These are phyloP conservation scores for Mycena galopus DNA, from an alignment of 768 basidiomycete genomes.

Conservation along the genomic window DNA sequence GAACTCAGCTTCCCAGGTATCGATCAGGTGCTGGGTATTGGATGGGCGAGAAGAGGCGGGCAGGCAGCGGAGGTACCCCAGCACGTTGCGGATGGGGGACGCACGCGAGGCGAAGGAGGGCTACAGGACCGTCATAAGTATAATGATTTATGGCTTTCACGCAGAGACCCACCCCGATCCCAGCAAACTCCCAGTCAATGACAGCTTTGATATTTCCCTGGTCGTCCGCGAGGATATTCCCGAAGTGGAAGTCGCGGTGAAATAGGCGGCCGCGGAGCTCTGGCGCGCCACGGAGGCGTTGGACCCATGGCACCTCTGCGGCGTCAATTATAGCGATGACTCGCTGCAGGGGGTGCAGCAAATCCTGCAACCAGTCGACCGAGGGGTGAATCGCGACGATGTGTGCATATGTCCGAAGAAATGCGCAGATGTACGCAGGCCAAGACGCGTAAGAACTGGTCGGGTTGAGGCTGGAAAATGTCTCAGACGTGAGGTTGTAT, in stretches of 20 bases:
- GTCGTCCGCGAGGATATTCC: constrained; percentile 30
- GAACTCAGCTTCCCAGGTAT: constrained; percentile 27
- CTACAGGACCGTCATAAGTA: background rate
- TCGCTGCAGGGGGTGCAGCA: constrained; percentile 19
- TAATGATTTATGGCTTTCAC: background rate
- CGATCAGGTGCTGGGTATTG: constrained; percentile 10
- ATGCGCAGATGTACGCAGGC: constrained; percentile 31
- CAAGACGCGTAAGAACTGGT: constrained; percentile 22
- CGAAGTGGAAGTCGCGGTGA: constrained; percentile 36
- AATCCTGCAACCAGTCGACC: constrained; percentile 12
- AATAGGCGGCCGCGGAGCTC: constrained; percentile 23
- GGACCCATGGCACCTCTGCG: constrained; percentile 15
- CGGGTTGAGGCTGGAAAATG: constrained; percentile 29
- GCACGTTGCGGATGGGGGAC: constrained; percentile 18
- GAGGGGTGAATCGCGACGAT: constrained; percentile 30
- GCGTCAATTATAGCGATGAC: constrained; percentile 21
- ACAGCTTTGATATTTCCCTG: constrained; percentile 30
- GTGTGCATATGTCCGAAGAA: constrained; percentile 30
- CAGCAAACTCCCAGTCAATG: constrained; percentile 36
- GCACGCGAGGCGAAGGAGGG: constrained; percentile 22
- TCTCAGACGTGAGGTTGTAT: constrained; percentile 26
- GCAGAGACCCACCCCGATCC: constrained; percentile 15
- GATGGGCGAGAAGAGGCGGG: background rate
- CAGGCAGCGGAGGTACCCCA: constrained; percentile 6
- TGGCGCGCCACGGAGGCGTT: constrained; percentile 8